Evolutionary conservation across 495 filamentous ascomycete genomes (phyloP).

Genomic region (Xanthoparmelia taractica): DNA sequence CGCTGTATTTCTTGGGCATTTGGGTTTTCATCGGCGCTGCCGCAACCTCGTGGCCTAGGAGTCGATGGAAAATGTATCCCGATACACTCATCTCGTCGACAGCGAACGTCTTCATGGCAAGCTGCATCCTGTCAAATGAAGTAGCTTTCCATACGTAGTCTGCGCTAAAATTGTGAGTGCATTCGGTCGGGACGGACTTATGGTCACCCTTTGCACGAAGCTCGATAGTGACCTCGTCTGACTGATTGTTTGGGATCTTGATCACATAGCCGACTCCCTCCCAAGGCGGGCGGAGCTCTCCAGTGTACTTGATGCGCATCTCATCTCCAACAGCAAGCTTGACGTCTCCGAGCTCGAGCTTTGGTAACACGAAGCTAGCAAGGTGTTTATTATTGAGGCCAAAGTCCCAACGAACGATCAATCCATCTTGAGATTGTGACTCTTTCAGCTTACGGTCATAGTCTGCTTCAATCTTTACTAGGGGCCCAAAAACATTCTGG

Average conservation of each 20-base stretch:
- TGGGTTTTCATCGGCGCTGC: slow-evolving; percentile 94
- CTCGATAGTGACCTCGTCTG: slow-evolving; percentile 95
- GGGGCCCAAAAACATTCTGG: slow-evolving; percentile 95
- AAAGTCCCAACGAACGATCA: slow-evolving; percentile 91
- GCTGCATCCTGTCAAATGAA: slow-evolving; percentile 98
- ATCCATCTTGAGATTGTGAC: slow-evolving; percentile 88
- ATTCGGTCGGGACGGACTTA: slow-evolving; percentile 93
- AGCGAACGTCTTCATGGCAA: slow-evolving; percentile 98
- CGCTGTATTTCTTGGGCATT: slow-evolving; percentile 93
- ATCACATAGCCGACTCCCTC: slow-evolving; percentile 98
- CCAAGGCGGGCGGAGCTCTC: slow-evolving; percentile 89
- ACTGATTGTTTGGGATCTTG: slow-evolving; percentile 99
- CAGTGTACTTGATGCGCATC: slow-evolving; percentile 95
- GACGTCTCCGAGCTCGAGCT: slow-evolving; percentile 95
- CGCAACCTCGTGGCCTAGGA: slow-evolving; percentile 92
- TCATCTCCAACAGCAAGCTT: slow-evolving; percentile 98
- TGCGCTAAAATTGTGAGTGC: slow-evolving; percentile 94
- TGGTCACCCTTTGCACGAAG: slow-evolving; percentile 82
- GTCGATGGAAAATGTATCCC: slow-evolving; percentile 96
- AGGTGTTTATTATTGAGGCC: slow-evolving; percentile 97
- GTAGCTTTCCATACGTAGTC: slow-evolving; percentile 99
- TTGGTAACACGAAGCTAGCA: slow-evolving; percentile 91
- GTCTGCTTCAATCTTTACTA: slow-evolving; percentile 99
- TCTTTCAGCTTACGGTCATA: slow-evolving; percentile 99
- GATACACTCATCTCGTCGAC: slow-evolving; percentile 98